Evolutionary conservation across 495 filamentous ascomycete species (phyloP), one percentile per base, ranked within the genome.

Genomic region (Bathelium albidoporum): DNA sequence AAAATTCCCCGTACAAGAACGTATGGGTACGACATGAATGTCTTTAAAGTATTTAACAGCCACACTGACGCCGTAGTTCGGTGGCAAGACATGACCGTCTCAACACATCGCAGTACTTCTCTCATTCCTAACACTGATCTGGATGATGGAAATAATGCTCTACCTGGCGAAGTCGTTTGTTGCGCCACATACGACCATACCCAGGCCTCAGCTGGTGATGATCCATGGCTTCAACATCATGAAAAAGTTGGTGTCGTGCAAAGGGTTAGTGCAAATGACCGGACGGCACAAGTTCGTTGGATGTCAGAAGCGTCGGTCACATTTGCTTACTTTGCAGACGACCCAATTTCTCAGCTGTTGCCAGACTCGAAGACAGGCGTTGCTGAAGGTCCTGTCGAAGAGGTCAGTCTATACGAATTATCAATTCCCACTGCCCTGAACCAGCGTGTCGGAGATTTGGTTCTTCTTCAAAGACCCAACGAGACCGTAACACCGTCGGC

Each of bases 111-210:
- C 29, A 71, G 76, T 18, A 74, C 67, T 16, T 65, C 70, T 29
- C 63, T 87, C 0, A 70, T 79, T 28, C 77, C 75, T 16, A 80
- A 83, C 61, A 61, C 70, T 1, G 75, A 78, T 55, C 67, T 80
- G 14, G 80, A 82, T 44, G 80, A 84, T 34, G 70, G 73, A 11
- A 74, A 83, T 58, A 80, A 83, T 52, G 75, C 81, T 11, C 84
- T 79, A 78, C 83, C 85, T 7, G 85, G 83, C n/a, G 78, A 85
- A n/a, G n/a, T n/a, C n/a, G 61, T 72, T 85, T 55, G 80, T 84
- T 36, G 73, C 73, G 45, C 72, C 80, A 7, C 77, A 79, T 61
- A 77, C 80, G 39, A 66, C 74, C n/a, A 53, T 26, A 26, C 66
- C 24, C 39, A 62, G 43, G 39, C 14, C 14, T 12, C 58, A 24